phyloP scores from a whole-genome alignment of 2,329 filamentous ascomycete genomes.

The Gyromitra esculenta region DNA sequence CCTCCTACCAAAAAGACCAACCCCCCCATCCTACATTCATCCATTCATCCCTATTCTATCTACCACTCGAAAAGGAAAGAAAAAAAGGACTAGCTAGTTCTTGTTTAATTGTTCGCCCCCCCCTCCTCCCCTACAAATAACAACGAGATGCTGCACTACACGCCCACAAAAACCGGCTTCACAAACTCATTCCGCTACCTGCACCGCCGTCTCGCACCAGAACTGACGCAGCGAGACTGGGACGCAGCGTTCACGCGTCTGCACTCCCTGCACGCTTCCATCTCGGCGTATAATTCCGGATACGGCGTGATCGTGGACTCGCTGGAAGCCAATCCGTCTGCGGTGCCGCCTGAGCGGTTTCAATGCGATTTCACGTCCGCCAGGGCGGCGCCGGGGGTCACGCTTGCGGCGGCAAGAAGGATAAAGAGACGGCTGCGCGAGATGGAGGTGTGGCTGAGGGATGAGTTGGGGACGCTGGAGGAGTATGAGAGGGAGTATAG shows the following conservation, averaged over 20 bases:
- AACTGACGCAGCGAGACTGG: not conserved
- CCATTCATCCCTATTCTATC: not conserved
- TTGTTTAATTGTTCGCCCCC: no score
- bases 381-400: not conserved
- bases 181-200: slow-evolving; percentile 3
- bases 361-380: not conserved
- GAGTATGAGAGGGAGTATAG: slow-evolving; percentile 22
- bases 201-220: not conserved
- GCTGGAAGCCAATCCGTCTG: not conserved
- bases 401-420: not conserved
- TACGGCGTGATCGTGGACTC: slow-evolving; percentile 8
- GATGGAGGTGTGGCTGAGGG: not conserved
- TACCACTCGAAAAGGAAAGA: not conserved
- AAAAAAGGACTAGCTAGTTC: no score
- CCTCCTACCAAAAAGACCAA: not conserved
- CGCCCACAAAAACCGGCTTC: not conserved
- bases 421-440: not conserved
- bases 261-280: slow-evolving; percentile 6
- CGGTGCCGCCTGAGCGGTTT: slow-evolving; percentile 3
- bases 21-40: not conserved
- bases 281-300: not conserved
- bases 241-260: slow-evolving; percentile 5
- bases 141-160: not conserved
- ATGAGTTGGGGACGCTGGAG: slow-evolving; percentile 5
- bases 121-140: not conserved